phyloP scores from a whole-genome alignment of 106 monocot species.

The Iris macrosiphon region DNA sequence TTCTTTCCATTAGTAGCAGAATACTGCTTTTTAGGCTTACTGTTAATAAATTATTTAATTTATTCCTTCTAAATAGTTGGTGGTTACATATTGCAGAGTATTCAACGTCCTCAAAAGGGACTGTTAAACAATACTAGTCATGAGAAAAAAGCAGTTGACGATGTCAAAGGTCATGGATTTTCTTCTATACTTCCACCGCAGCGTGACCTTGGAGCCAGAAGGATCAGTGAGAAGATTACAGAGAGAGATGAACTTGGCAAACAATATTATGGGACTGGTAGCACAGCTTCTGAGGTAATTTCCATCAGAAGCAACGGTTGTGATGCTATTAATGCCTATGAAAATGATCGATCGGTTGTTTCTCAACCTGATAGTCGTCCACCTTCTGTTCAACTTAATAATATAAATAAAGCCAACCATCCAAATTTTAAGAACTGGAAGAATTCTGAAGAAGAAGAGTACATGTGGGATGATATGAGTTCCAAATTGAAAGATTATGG shows the following conservation, averaged over 20 bases:
- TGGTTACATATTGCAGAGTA: conserved; percentile 8
- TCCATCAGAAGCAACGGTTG: conserved; percentile 19
- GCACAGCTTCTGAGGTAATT: conserved; percentile 8
- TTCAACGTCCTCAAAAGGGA: conserved; percentile 20
- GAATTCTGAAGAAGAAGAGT: conserved; percentile 95
- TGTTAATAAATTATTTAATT: background rate
- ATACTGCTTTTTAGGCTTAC: background rate
- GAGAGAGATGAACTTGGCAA: conserved; percentile 27
- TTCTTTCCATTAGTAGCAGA: background rate
- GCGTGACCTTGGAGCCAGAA: conserved; percentile 5
- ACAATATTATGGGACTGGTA: conserved; percentile 15
- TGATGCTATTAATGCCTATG: conserved; percentile 24
- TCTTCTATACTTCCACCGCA: conserved; percentile 8
- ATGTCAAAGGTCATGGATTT: background rate
- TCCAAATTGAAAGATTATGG: conserved; percentile 14
- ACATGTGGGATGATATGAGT: conserved; percentile 70
- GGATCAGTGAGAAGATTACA: conserved; percentile 5
- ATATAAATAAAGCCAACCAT: conserved; percentile 4
- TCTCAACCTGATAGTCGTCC: conserved; percentile 8
- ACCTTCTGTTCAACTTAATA: conserved; percentile 2
- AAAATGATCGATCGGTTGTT: conserved; percentile 6
- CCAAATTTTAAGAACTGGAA: conserved; percentile 62
- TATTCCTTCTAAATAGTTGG: background rate
- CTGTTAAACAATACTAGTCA: background rate
- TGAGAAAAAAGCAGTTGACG: conserved; percentile 4